Evolutionary conservation across 352 stramenopile genomes (phyloP), one percentile per base, ranked within the genome.

Genomic region (Pythium folliculosum): DNA sequence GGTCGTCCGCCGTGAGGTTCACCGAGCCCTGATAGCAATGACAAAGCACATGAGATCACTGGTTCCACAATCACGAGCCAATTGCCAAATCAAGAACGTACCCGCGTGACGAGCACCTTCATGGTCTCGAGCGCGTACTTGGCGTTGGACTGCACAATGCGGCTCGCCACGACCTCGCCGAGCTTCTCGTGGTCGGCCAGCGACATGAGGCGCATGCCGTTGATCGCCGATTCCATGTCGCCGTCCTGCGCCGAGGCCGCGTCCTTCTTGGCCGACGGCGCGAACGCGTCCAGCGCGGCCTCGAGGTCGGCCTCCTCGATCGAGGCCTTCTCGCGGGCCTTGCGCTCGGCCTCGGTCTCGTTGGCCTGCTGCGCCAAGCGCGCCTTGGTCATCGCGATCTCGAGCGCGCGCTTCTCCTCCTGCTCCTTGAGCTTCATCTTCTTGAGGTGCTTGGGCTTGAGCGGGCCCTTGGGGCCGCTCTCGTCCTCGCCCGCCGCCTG

Each of bases 401-500:
- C 86, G 48, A 92, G 65, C 60, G 84, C 82, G 54, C 84, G 86
- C 74, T 94, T 94, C 64, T 92, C 82, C 63, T 92, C 81, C n/a
- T 86, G 80, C 71, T 94, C 86, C 78, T 94, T 92, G 27, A 92
- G 67, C 71, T 92, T 92, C 69, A 90, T 74, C 76, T 92, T 94
- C 76, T 94, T 94, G n/a, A 92, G 60, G 75, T 87, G 86, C 76
- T 94, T 94, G 50, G 86, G 86, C 75, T 92, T 92, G 45, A 91
- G 75, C 22, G 78, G 83, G 3, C 80, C 85, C 62, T 87, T 89
- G 9, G 77, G 64, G 12, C 67, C 63, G 12, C 65, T 72, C 5
- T 72, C 76, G 25, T 56, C 76, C 30, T 44, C 55, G 22, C 6
- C 67, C 2, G n/a, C 47, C 6, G 70, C 47, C 23, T 69, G 37